Evolutionary conservation across 371 early-diverging fungal genomes (phyloP).

Genomic region (Mycotypha africana): DNA sequence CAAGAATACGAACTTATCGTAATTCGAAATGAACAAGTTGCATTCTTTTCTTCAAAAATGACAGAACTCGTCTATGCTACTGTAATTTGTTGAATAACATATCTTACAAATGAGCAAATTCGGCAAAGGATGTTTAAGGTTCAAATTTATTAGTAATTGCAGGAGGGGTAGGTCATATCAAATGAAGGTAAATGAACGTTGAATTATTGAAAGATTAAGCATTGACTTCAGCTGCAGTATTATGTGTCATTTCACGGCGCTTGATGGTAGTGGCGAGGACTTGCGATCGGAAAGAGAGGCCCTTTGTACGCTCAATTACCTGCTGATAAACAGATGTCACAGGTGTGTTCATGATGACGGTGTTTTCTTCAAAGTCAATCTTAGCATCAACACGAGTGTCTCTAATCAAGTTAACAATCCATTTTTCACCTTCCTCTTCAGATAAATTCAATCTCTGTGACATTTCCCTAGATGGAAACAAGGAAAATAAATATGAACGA

Average conservation of each 20-base stretch:
- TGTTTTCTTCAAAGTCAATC: slow-evolving; percentile 90
- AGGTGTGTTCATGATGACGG: slow-evolving; percentile 87
- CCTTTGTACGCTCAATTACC: slow-evolving; percentile 90
- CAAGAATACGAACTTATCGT: no score
- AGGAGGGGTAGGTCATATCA: no score
- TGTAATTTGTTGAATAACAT: no score
- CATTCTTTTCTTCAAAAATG: no score
- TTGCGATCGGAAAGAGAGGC: slow-evolving; percentile 84
- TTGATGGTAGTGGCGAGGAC: slow-evolving; percentile 86
- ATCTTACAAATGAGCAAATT: no score
- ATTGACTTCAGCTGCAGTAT: slow-evolving; percentile 11
- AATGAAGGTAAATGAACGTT: no score
- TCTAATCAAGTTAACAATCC: slow-evolving; percentile 94
- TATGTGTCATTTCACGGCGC: slow-evolving; percentile 59
- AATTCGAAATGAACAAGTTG: no score
- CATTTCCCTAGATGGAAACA: no score
- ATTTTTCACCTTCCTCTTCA: slow-evolving; percentile 91
- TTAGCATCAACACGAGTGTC: slow-evolving; percentile 94
- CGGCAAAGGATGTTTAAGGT: no score
- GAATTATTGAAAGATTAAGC: slow-evolving; percentile 16
- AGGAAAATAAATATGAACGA: no score
- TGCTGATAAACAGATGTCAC: slow-evolving; percentile 86
- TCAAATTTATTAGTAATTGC: no score
- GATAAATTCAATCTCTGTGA: slow-evolving; percentile 79
- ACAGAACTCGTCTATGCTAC: no score